These are phyloP conservation scores for Boletus fagicola DNA, from an alignment of 768 basidiomycete genomes.

Conservation along the genomic window DNA sequence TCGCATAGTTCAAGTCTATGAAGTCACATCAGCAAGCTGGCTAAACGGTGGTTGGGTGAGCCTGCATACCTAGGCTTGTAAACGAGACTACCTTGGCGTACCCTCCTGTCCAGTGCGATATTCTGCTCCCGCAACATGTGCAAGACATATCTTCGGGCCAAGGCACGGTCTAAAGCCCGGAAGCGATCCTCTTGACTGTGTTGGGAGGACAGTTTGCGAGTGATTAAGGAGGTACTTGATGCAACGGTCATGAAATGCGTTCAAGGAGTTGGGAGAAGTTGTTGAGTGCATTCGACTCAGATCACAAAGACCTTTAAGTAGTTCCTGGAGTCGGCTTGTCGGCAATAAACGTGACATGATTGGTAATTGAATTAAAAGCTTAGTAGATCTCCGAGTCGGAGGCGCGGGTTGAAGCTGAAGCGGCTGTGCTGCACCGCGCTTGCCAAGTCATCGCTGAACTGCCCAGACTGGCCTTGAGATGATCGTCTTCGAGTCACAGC, in stretches of 20 bases:
- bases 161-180: constrained; percentile 31
- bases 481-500: constrained; percentile 2
- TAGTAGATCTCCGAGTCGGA: too few species aligned
- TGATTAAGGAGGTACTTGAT: constrained; percentile 15
- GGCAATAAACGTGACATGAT: too few species aligned
- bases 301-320: neutral
- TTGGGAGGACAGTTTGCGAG: constrained; percentile 29
- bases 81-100: constrained; percentile 29
- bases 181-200: constrained; percentile 26
- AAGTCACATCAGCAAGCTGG: constrained; percentile 13
- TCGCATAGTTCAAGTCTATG: constrained; percentile 41
- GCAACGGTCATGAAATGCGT: constrained; percentile 24
- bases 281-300: constrained; percentile 3
- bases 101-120: constrained; percentile 18
- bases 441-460: neutral
- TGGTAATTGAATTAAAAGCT: too few species aligned
- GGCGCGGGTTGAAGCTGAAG: too few species aligned
- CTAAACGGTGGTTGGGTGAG: constrained; percentile 1
- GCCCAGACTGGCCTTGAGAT: neutral
- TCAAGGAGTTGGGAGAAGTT: neutral
- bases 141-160: constrained; percentile 32
- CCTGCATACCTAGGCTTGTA: constrained; percentile 32
- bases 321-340: too few species aligned
- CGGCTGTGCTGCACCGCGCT: neutral
- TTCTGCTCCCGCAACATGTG: constrained; percentile 24